Conservation (phyloP, 1,284 basidiomycete species). For the Sutorius eximius region DNA sequence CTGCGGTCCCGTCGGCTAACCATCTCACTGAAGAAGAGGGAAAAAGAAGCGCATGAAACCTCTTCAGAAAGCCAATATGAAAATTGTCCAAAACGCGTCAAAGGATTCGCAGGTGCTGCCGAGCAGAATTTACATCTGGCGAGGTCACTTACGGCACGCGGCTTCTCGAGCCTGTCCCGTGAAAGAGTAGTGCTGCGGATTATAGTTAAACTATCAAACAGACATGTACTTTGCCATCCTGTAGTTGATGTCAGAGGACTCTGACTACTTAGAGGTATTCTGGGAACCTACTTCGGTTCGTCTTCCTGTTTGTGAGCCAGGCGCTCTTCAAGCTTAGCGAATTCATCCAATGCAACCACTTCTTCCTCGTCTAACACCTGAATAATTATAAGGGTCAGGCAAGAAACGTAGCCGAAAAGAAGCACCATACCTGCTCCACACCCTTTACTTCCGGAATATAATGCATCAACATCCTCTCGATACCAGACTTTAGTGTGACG, state of each 20-base stretch:
- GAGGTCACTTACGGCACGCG: too few relatives aligned
- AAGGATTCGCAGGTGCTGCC: too few relatives aligned
- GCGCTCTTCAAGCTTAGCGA: conserved; percentile 86
- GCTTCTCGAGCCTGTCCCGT: too few relatives aligned
- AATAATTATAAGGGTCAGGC: conserved; percentile 9
- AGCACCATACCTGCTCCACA: conserved; percentile 84
- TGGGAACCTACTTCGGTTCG: conserved; percentile 31
- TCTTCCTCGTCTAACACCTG: conserved; percentile 92
- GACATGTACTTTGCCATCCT: conserved; percentile 82
- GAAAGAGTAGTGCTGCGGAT: too few relatives aligned
- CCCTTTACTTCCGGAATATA: conserved; percentile 97
- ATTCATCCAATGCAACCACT: conserved; percentile 84
- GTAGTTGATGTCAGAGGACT: conserved; percentile 14
- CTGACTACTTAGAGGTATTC: conserved; percentile 19
- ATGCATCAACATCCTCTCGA: conserved; percentile 99
- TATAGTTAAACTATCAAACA: conserved; percentile 29
- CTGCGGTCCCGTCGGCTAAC: too few relatives aligned
- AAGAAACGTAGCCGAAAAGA: background rate
- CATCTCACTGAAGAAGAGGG: too few relatives aligned
- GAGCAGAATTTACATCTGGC: too few relatives aligned
- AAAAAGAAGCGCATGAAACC: too few relatives aligned
- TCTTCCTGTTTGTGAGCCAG: conserved; percentile 45
- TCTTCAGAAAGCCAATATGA: too few relatives aligned
- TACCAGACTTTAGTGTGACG: conserved; percentile 93
- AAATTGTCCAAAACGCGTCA: too few relatives aligned